Evolutionary conservation across 768 basidiomycete species (phyloP).

Genomic region (Kwoniella sp.): DNA sequence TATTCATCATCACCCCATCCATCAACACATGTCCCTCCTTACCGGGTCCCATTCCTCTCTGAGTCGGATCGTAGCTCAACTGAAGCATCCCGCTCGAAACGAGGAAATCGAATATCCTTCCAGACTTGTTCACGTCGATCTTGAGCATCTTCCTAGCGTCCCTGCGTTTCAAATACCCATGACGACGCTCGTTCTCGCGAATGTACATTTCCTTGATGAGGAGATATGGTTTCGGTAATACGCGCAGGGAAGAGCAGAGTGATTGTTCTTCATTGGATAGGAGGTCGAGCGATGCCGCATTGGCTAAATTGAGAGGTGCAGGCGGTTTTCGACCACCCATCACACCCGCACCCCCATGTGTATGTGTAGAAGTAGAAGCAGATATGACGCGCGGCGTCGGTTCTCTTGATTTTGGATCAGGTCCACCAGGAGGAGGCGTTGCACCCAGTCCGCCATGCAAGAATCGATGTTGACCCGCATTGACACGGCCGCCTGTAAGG

Average conservation of each 20-base stretch:
- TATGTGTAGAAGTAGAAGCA: not conserved
- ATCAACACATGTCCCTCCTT: slow-evolving; percentile 25
- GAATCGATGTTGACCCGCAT: slow-evolving; percentile 48
- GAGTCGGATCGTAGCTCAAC: slow-evolving; percentile 41
- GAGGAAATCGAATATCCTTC: slow-evolving; percentile 88
- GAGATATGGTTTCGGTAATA: slow-evolving; percentile 92
- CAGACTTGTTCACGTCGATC: slow-evolving; percentile 91
- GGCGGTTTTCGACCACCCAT: slow-evolving; percentile 8
- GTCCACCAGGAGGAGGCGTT: slow-evolving; percentile 34
- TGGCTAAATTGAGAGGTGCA: slow-evolving; percentile 80
- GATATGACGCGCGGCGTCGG: slow-evolving; percentile 25
- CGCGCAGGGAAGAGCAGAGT: slow-evolving; percentile 83
- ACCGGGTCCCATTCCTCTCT: slow-evolving; percentile 25
- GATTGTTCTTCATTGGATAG: slow-evolving; percentile 84
- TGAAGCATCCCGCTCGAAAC: slow-evolving; percentile 69
- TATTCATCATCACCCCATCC: slow-evolving; percentile 10
- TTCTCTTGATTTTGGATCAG: slow-evolving; percentile 33
- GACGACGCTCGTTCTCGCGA: slow-evolving; percentile 85
- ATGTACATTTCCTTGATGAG: slow-evolving; percentile 93
- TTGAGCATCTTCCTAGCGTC: slow-evolving; percentile 87
- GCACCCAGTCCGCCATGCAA: slow-evolving; percentile 38
- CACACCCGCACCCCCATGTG: not conserved
- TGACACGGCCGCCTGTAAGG: slow-evolving; percentile 37
- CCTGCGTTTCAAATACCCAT: slow-evolving; percentile 80
- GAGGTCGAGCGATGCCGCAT: slow-evolving; percentile 83